Evolutionary conservation across 352 stramenopile species (phyloP).

Genomic region (Thalassiosira delicatula): DNA sequence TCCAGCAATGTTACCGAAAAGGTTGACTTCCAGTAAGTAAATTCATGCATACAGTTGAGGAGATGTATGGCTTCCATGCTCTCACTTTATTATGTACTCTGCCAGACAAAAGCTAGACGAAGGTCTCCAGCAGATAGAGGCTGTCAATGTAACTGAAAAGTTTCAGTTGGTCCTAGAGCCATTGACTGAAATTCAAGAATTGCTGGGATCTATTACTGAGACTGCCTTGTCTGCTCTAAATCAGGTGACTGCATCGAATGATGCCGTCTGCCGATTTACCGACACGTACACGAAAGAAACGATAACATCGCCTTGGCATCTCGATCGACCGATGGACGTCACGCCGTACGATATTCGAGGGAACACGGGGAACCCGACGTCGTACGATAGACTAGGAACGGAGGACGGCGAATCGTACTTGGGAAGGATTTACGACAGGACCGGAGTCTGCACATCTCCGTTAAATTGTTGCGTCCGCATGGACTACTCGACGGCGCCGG

Average conservation of each 20-base stretch:
- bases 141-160: conserved; percentile 54
- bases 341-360: conserved; percentile 53
- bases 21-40: conserved; percentile 72
- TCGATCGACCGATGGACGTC: conserved; percentile 4
- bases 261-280: conserved; percentile 45
- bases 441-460: conserved; percentile 38
- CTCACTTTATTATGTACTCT: no score
- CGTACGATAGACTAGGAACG: conserved; percentile 35
- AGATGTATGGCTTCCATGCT: no score
- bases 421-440: conserved; percentile 60
- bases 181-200: conserved; percentile 53
- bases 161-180: conserved; percentile 57
- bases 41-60: no score
- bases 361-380: conserved; percentile 46
- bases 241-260: conserved; percentile 39
- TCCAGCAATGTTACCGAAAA: conserved; percentile 69
- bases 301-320: conserved; percentile 39
- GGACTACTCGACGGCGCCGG: not conserved
- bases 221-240: conserved; percentile 47
- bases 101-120: conserved; percentile 63
- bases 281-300: conserved; percentile 55
- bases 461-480: conserved; percentile 56
- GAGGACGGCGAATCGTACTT: conserved; percentile 49
- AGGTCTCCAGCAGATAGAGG: conserved; percentile 48
- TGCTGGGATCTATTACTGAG: conserved; percentile 46